Evolutionary conservation across 1,284 basidiomycete genomes (phyloP).

Genomic region (Cystobasidium sp.): DNA sequence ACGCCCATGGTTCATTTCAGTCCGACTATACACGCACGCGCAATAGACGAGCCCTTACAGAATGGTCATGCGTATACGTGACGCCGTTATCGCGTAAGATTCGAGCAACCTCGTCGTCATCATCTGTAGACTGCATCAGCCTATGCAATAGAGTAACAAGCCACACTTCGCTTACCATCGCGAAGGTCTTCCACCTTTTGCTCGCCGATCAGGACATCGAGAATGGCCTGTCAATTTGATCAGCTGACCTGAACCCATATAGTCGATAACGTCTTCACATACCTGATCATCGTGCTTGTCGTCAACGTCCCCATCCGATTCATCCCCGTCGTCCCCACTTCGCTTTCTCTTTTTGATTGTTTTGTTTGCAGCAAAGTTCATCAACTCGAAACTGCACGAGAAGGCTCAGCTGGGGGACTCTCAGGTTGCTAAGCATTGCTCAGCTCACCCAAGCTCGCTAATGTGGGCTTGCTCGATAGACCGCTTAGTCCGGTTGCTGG

Average conservation of each 20-base stretch:
- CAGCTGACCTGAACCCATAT: background rate
- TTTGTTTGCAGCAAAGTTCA: constrained; percentile 18
- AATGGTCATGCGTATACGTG: constrained; percentile 39
- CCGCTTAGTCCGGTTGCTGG: constrained; percentile 23
- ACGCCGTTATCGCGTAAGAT: constrained; percentile 34
- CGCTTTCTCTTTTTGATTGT: constrained; percentile 18
- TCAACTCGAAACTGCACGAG: constrained; percentile 10
- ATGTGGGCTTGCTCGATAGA: constrained; percentile 42
- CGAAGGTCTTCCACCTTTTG: constrained; percentile 7
- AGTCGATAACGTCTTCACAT: background rate
- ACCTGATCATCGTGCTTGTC: constrained; percentile 21
- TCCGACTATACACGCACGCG: background rate
- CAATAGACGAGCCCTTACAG: constrained; percentile 11
- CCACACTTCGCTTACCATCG: constrained; percentile 1
- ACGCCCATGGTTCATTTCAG: background rate
- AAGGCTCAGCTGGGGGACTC: background rate
- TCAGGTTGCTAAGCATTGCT: background rate
- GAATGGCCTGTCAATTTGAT: background rate
- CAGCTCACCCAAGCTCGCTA: constrained; percentile 28
- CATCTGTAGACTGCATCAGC: constrained; percentile 1
- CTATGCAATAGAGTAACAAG: background rate
- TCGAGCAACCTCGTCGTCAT: constrained; percentile 31
- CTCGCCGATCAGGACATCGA: constrained; percentile 20
- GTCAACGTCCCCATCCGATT: constrained; percentile 5
- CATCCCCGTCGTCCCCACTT: constrained; percentile 10